These are phyloP conservation scores for Verticillium tricorpus DNA, from an alignment of 2,329 filamentous ascomycete species.

Conservation along the genomic window DNA sequence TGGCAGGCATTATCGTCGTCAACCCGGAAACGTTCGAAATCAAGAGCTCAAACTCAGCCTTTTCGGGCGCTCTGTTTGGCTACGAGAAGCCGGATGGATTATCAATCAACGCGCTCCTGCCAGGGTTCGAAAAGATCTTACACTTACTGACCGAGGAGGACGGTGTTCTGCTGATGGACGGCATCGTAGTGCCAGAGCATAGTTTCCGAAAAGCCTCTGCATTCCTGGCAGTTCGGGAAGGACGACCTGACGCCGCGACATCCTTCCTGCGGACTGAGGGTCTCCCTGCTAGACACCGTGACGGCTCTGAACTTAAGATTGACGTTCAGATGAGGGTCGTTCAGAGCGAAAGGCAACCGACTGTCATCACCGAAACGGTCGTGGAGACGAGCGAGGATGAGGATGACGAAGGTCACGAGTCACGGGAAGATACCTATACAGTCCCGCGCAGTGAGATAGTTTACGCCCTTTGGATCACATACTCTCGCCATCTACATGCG, in stretches of 20 bases:
- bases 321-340: conserved; percentile 97
- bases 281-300: conserved; percentile 78
- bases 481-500: conserved; percentile 87
- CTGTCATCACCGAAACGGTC: conserved; percentile 59
- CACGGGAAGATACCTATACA: conserved; percentile 39
- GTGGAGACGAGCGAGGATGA: conserved; percentile 56
- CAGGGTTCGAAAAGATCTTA: conserved; percentile 80
- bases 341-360: conserved; percentile 71
- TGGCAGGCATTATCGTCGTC: conserved; percentile 92
- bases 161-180: conserved; percentile 75
- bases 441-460: conserved; percentile 68
- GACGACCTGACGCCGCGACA: conserved; percentile 70
- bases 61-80: conserved; percentile 88
- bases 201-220: conserved; percentile 88
- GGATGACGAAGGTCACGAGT: conserved; percentile 34
- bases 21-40: conserved; percentile 74
- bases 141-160: conserved; percentile 82
- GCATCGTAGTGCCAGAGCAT: conserved; percentile 95
- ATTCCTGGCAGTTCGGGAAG: conserved; percentile 77
- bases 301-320: conserved; percentile 87
- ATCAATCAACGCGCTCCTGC: conserved; percentile 74
- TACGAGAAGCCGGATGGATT: conserved; percentile 79
- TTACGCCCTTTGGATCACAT: conserved; percentile 95
- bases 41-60: conserved; percentile 91
- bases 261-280: conserved; percentile 83